Evolutionary conservation across 202 grass and related monocot genomes (phyloP).

Genomic region (Musa balbisiana): DNA sequence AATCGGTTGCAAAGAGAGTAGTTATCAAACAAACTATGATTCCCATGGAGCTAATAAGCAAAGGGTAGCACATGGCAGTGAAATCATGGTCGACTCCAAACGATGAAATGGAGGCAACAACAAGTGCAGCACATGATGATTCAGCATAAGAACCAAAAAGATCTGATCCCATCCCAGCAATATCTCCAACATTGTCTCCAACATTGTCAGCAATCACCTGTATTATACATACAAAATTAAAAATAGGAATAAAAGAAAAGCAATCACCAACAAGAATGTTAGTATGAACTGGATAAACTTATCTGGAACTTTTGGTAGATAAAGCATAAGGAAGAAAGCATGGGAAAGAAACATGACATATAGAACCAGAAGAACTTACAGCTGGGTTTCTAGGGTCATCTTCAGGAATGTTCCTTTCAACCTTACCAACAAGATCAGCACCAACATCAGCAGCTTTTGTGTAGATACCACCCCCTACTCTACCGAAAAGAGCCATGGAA

Average conservation of each 20-base stretch:
- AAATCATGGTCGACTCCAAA: slow-evolving; percentile 17
- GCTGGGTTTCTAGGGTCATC: slow-evolving; percentile 17
- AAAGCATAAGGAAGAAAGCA: neutral
- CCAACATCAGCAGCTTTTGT: slow-evolving; percentile 15
- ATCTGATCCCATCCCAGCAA: slow-evolving; percentile 14
- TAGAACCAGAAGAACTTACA: neutral
- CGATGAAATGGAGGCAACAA: slow-evolving; percentile 10
- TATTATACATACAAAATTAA: neutral
- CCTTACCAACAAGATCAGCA: slow-evolving; percentile 15
- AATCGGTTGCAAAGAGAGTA: slow-evolving; percentile 10
- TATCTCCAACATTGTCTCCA: slow-evolving; percentile 14
- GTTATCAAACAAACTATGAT: slow-evolving; percentile 13
- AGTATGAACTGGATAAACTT: neutral
- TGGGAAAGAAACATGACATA: neutral
- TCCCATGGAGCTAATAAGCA: slow-evolving; percentile 10
- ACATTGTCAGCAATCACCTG: slow-evolving; percentile 15
- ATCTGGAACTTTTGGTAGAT: neutral
- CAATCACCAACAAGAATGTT: neutral
- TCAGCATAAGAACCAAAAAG: slow-evolving; percentile 15
- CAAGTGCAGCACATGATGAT: slow-evolving; percentile 13
- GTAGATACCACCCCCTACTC: slow-evolving; percentile 13
- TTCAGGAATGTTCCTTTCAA: slow-evolving; percentile 16
- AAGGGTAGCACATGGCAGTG: slow-evolving; percentile 7
- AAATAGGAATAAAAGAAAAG: neutral
- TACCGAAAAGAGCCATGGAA: slow-evolving; percentile 17